Evolutionary conservation across 2,329 filamentous ascomycete species (phyloP).

Genomic region (Cadophora luteo-olivacea): DNA sequence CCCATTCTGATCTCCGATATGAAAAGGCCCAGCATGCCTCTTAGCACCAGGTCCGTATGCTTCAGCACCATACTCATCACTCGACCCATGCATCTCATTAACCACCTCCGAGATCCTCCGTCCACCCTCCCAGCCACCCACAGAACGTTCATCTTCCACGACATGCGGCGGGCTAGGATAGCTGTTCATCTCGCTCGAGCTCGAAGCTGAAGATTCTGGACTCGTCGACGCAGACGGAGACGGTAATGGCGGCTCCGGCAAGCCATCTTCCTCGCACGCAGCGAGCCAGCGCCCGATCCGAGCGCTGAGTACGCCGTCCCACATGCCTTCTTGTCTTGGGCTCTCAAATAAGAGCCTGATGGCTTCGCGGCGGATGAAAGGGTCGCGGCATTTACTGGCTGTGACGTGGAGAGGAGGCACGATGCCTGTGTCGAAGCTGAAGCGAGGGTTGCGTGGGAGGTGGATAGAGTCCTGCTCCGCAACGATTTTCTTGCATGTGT

Average conservation of each 20-base stretch:
- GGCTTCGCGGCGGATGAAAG: constrained; percentile 61
- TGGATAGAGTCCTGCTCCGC: constrained; percentile 23
- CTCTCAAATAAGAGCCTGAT: constrained; percentile 64
- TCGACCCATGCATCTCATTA: constrained; percentile 8
- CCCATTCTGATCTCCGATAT: not conserved
- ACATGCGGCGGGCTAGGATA: constrained; percentile 24
- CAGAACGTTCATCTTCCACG: constrained; percentile 9
- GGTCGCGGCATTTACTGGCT: constrained; percentile 70
- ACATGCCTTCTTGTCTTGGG: constrained; percentile 70
- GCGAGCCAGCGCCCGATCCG: constrained; percentile 40
- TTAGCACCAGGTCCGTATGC: constrained; percentile 15
- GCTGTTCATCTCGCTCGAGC: constrained; percentile 6
- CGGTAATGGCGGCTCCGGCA: constrained; percentile 25
- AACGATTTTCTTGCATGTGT: constrained; percentile 33
- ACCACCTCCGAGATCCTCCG: constrained; percentile 18
- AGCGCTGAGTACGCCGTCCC: constrained; percentile 55
- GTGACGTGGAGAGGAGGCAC: constrained; percentile 69
- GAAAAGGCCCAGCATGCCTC: not conserved
- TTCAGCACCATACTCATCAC: constrained; percentile 5
- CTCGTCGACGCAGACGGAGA: not conserved
- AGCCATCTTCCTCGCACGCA: constrained; percentile 39
- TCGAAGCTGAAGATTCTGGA: not conserved
- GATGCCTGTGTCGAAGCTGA: constrained; percentile 69
- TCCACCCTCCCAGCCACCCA: constrained; percentile 19
- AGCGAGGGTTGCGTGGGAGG: constrained; percentile 50